Evolutionary conservation across 2,329 filamentous ascomycete genomes (phyloP).

Genomic region (Sclerotinia subarctica): DNA sequence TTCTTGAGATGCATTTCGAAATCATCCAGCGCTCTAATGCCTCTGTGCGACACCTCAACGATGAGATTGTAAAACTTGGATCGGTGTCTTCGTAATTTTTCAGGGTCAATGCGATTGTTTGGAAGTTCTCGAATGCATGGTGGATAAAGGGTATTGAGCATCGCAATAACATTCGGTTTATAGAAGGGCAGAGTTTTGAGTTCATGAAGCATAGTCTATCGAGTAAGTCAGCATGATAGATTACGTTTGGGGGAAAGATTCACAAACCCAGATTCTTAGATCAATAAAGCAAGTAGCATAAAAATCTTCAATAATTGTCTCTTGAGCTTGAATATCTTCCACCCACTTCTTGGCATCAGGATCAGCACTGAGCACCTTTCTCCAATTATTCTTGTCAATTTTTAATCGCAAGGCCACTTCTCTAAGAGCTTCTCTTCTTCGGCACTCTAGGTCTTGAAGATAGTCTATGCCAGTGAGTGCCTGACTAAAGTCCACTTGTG

Average conservation of each 20-base stretch:
- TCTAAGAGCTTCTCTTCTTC: slow-evolving; percentile 25
- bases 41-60: slow-evolving; percentile 24
- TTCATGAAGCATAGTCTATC: slow-evolving; percentile 33
- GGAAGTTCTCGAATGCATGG: slow-evolving; percentile 31
- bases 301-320: slow-evolving; percentile 26
- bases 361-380: slow-evolving; percentile 25
- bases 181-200: slow-evolving; percentile 27
- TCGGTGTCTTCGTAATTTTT: slow-evolving; percentile 29
- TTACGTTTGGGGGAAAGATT: neutral
- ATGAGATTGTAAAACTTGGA: slow-evolving; percentile 31
- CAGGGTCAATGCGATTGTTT: slow-evolving; percentile 26
- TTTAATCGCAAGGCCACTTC: slow-evolving; percentile 28
- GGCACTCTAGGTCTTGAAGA: slow-evolving; percentile 32
- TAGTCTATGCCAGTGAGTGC: slow-evolving; percentile 34
- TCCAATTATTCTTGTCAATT: slow-evolving; percentile 32
- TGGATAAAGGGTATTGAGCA: slow-evolving; percentile 37
- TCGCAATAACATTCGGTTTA: slow-evolving; percentile 31
- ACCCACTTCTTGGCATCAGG: slow-evolving; percentile 31
- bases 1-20: slow-evolving; percentile 26
- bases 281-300: slow-evolving; percentile 32
- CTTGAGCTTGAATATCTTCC: slow-evolving; percentile 27
- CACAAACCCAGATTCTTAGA: slow-evolving; percentile 35
- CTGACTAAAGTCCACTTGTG: slow-evolving; percentile 28
- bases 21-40: slow-evolving; percentile 22
- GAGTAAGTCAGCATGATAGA: slow-evolving; percentile 4